These are phyloP conservation scores for Drechslerella coelobrocha DNA, from an alignment of 2,329 filamentous ascomycete genomes.

Conservation along the genomic window DNA sequence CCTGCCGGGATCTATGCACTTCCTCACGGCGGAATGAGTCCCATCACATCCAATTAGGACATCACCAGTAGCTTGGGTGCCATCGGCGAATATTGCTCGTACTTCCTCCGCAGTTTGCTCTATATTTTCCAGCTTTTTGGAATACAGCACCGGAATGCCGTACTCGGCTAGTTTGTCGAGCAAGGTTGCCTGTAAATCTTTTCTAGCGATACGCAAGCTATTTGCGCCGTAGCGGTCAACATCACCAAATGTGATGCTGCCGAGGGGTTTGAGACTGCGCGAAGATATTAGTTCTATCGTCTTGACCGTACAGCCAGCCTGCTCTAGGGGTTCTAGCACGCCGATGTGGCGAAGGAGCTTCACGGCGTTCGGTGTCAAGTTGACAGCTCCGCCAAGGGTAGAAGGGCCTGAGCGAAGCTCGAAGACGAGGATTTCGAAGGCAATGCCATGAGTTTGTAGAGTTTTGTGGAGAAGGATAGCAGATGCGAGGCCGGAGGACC, in stretches of 20 bases:
- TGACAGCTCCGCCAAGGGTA: constrained; percentile 61
- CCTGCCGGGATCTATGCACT: constrained; percentile 35
- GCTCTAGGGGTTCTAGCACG: constrained; percentile 58
- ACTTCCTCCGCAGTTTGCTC: constrained; percentile 40
- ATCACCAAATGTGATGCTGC: constrained; percentile 63
- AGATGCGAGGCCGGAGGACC: constrained; percentile 51
- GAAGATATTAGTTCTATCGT: constrained; percentile 62
- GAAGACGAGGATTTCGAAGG: constrained; percentile 61
- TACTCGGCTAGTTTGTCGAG: constrained; percentile 48
- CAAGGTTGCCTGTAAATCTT: constrained; percentile 55
- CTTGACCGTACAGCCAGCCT: constrained; percentile 62
- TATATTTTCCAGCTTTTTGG: constrained; percentile 47
- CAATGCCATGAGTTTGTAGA: constrained; percentile 56
- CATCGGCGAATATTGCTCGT: constrained; percentile 55
- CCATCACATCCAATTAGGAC: constrained; percentile 57
- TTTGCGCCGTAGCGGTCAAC: constrained; percentile 63
- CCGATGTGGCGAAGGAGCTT: constrained; percentile 61
- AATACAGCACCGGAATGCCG: constrained; percentile 50
- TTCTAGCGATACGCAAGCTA: constrained; percentile 55
- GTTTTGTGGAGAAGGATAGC: constrained; percentile 61
- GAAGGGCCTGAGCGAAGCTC: constrained; percentile 62
- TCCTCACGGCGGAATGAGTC: constrained; percentile 56
- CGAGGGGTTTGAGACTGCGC: constrained; percentile 46
- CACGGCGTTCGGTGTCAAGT: constrained; percentile 61
- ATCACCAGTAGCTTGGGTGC: constrained; percentile 53